Evolutionary conservation across 352 stramenopile genomes (phyloP), one percentile per base, ranked within the genome.

Genomic region (Phytophthora syringae): DNA sequence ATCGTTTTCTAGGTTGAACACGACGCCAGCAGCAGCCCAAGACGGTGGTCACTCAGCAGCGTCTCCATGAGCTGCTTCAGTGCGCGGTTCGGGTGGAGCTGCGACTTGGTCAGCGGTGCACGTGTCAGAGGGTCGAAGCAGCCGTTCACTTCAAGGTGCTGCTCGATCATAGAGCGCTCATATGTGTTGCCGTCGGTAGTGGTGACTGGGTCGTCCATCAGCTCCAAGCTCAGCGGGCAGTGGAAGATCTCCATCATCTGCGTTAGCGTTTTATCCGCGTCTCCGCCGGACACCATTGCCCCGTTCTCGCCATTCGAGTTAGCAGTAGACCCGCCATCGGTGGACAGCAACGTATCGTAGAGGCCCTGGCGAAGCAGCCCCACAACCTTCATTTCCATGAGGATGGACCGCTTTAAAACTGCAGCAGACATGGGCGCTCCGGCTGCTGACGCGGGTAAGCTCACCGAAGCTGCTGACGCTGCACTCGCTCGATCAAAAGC

Each of bases 141-240:
- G 49, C 84, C 84, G 58, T 93, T 93, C 7, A 89, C 70, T 36
- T 83, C 76, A 11, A 93, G 63, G 48, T 93, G 84, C 21, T 79
- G 75, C 48, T 93, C 82, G 36, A 93, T 93, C 84, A 93, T 90
- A 1, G 81, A 76, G 30, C 84, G 84, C 36, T 93, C 84, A 60
- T 90, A 93, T 40, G 84, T 88, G 59, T 89, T 82, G n/a, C 84
- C 84, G 16, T 84, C 84, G 3, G 84, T 81, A 3, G 82, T 90
- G 40, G 85, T 90, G 3, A 93, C 84, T 1, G 84, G 84, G 47
- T 93, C 81, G 30, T 89, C 70, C 84, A 93, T 93, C n/a, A 87
- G 42, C 55, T 93, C 84, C 22, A 93, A 72, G 42, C 84, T 93
- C 62, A 93, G 37, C 11, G 84, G 84, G 30, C 84, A 93, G 34